phyloP scores from a whole-genome alignment of 306 rosid species.

The Comarum palustre region DNA sequence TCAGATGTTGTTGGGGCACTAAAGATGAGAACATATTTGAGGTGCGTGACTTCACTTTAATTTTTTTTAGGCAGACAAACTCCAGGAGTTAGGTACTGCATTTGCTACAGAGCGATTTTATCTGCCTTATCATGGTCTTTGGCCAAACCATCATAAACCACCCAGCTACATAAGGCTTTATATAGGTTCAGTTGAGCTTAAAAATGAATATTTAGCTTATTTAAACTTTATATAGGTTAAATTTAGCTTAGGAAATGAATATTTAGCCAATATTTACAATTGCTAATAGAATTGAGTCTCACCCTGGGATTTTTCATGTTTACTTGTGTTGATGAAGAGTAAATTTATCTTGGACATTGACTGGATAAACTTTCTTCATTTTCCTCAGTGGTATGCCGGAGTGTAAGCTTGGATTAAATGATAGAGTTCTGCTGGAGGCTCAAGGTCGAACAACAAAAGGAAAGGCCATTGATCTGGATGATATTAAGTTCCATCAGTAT shows the following conservation, averaged over 20 bases:
- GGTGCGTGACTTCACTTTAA: conserved; percentile 38
- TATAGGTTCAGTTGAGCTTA: not conserved
- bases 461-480: conserved; percentile 84
- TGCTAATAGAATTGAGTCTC: not conserved
- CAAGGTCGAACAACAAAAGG: conserved; percentile 80
- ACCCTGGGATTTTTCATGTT: not conserved
- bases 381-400: conserved; percentile 83
- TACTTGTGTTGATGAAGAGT: not conserved
- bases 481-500: conserved; percentile 88
- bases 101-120: not conserved
- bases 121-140: not conserved
- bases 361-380: conserved; percentile 19
- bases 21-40: conserved; percentile 80
- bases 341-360: not conserved
- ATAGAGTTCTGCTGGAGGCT: conserved; percentile 71
- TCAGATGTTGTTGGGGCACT: conserved; percentile 87
- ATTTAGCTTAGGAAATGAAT: not conserved
- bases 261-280: not conserved
- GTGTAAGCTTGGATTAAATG: conserved; percentile 84
- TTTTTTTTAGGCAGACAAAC: not conserved
- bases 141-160: not conserved
- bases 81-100: not conserved
- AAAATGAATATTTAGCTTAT: not conserved
- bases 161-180: not conserved
- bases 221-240: not conserved